These are phyloP conservation scores for Venturia pyrina DNA, from an alignment of 2,329 filamentous ascomycete species.

Conservation along the genomic window DNA sequence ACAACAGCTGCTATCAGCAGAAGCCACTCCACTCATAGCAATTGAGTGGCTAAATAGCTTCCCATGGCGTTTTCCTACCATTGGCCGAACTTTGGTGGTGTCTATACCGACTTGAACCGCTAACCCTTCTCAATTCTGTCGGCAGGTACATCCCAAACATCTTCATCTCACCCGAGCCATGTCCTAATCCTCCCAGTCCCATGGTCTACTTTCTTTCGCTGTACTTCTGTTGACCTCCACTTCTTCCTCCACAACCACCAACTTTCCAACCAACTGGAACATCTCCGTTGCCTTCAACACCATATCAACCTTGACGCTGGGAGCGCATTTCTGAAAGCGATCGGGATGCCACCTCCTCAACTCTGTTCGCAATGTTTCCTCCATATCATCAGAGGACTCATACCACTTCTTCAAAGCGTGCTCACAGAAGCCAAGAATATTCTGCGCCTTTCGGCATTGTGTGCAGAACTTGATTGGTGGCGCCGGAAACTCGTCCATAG, in stretches of 20 bases:
- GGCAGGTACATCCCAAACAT: too few species aligned
- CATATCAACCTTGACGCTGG: conserved; percentile 1
- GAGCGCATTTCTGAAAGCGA: conserved; percentile 1
- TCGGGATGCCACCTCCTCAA: conserved; percentile 4
- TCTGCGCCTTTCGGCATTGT: neutral
- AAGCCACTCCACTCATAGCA: too few species aligned
- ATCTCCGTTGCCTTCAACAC: neutral
- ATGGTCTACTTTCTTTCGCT: neutral
- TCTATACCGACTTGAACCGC: too few species aligned
- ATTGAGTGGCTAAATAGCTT: too few species aligned
- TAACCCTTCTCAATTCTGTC: too few species aligned
- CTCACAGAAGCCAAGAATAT: neutral
- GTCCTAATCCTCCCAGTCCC: neutral
- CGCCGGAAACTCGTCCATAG: neutral
- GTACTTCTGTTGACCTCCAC: neutral
- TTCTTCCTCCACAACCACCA: neutral
- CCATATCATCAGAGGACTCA: neutral
- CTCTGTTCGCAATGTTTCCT: neutral
- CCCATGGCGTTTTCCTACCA: too few species aligned
- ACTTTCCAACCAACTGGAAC: conserved; percentile 4
- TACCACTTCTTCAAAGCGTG: conserved; percentile 1
- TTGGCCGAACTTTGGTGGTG: too few species aligned
- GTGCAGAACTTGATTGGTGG: neutral
- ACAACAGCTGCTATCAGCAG: too few species aligned
- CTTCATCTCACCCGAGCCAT: too few species aligned